These are phyloP conservation scores for Raddia guianensis DNA, from an alignment of 176 grass and related monocot genomes.

Conservation along the genomic window DNA sequence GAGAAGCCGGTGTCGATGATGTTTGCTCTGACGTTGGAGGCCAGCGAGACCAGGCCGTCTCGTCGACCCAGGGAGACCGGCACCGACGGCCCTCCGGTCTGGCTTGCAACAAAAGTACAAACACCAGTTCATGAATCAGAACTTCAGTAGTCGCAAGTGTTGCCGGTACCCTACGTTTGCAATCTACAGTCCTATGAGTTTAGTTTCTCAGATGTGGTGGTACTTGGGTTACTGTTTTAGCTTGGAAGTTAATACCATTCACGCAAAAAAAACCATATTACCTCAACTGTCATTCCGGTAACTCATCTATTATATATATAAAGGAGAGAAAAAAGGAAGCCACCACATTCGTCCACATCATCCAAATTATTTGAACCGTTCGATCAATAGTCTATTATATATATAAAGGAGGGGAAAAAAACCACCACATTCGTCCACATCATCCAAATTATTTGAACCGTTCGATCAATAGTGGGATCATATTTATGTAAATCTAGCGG, in stretches of 20 bases:
- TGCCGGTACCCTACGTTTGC: background rate
- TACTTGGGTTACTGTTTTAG: background rate
- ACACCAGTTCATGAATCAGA: conserved; percentile 5
- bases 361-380: too few relatives aligned
- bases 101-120: conserved; percentile 12
- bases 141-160: background rate
- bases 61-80: conserved; percentile 60
- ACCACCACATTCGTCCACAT: too few relatives aligned
- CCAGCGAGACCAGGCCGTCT: conserved; percentile 69
- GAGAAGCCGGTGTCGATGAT: conserved; percentile 93
- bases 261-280: background rate
- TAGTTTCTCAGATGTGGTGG: background rate
- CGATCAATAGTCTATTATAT: too few relatives aligned
- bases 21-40: conserved; percentile 80
- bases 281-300: background rate
- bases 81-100: conserved; percentile 86
- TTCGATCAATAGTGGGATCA: too few relatives aligned
- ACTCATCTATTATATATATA: too few relatives aligned
- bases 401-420: too few relatives aligned
- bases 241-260: background rate
- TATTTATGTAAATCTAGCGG: too few relatives aligned
- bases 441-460: too few relatives aligned
- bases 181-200: background rate
- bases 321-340: too few relatives aligned
- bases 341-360: too few relatives aligned